Percentiles rank a stretch among this genome's conserved stretches.
Conservation (phyloP, 2,329 filamentous ascomycete genomes). For the Zasmidium angulare region DNA sequence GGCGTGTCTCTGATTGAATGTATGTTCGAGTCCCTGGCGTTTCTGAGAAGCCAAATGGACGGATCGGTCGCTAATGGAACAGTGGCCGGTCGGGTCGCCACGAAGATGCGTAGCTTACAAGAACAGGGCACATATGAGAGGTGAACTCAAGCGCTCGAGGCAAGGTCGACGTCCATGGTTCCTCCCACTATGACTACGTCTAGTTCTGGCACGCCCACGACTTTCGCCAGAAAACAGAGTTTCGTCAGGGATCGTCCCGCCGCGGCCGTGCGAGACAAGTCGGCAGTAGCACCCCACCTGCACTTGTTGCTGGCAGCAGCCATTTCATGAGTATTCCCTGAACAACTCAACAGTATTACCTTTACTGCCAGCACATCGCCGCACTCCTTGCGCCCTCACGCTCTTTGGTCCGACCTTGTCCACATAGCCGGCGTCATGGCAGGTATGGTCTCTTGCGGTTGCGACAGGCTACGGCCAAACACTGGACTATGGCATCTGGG, state of each 20-base stretch:
- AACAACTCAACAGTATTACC: not conserved
- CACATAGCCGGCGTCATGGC: conserved; percentile 18
- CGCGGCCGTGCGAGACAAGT: not conserved
- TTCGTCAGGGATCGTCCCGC: not conserved
- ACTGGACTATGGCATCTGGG: not conserved
- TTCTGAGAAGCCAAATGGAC: no score
- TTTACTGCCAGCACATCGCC: not conserved
- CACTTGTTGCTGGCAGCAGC: not conserved
- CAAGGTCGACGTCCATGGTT: not conserved
- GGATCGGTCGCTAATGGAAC: no score
- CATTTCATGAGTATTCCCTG: not conserved
- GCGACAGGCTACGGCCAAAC: not conserved
- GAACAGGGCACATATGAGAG: not conserved
- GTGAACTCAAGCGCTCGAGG: not conserved
- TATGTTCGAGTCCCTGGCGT: not conserved
- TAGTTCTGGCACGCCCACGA: not conserved
- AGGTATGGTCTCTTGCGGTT: conserved; percentile 15
- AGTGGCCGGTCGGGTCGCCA: no score
- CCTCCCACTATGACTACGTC: not conserved
- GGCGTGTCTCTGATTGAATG: not conserved
- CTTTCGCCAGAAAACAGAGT: not conserved
- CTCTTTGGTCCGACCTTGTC: not conserved
- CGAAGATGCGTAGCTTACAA: not conserved
- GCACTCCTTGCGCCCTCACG: not conserved
- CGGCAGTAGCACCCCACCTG: not conserved